These are phyloP conservation scores for Drechmeria coniospora DNA, from an alignment of 2,329 filamentous ascomycete genomes.

Conservation along the genomic window DNA sequence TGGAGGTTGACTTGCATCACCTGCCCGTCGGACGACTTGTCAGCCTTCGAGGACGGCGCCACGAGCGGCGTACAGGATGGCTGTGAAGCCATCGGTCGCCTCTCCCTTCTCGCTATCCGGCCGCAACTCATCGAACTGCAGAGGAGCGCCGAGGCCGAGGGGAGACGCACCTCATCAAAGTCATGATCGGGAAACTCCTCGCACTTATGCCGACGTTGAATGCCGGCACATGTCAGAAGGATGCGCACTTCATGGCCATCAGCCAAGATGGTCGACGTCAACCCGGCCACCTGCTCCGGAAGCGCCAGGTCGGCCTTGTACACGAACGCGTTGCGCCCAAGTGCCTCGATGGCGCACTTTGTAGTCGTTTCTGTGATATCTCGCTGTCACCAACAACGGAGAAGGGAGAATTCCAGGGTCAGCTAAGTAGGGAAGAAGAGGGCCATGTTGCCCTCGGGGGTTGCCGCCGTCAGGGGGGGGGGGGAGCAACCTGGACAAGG, in stretches of 20 bases:
- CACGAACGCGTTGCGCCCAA: conserved; percentile 51
- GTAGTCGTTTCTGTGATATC: conserved; percentile 32
- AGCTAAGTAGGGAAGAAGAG: background rate
- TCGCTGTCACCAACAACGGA: conserved; percentile 16
- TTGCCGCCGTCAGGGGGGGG: too few species aligned
- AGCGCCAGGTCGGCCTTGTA: conserved; percentile 57
- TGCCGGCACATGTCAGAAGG: conserved; percentile 74
- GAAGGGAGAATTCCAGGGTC: background rate
- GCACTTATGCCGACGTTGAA: conserved; percentile 64
- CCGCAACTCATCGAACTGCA: too few species aligned
- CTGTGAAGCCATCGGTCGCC: too few species aligned
- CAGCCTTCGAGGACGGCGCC: too few species aligned
- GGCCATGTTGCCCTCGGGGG: too few species aligned
- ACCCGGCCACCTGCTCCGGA: conserved; percentile 38
- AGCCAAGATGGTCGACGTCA: conserved; percentile 45
- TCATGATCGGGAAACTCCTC: conserved; percentile 62
- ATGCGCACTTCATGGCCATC: conserved; percentile 56
- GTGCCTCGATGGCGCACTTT: conserved; percentile 42
- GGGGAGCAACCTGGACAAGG: conserved; percentile 29
- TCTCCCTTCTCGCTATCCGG: too few species aligned
- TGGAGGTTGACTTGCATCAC: conserved; percentile 80
- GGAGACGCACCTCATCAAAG: conserved; percentile 46
- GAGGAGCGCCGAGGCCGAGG: too few species aligned
- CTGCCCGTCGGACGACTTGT: conserved; percentile 11
- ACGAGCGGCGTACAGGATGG: too few species aligned